Conservation (phyloP, 257 asterid genomes). For the Solanum phureja region DNA sequence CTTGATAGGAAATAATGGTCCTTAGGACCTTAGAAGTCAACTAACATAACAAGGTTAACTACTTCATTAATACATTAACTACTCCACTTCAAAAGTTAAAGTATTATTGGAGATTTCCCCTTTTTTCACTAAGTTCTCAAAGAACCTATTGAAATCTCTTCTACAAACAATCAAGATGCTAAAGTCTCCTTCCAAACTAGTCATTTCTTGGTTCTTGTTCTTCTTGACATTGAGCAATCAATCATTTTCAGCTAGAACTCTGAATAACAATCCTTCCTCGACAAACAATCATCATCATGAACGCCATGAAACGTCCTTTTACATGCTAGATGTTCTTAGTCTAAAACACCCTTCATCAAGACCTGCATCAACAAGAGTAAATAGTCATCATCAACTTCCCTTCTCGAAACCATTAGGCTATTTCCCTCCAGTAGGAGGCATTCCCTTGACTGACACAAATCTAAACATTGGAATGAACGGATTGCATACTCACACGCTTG, state of each 20-base stretch:
- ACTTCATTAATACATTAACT: background rate
- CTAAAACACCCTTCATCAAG: constrained; percentile 1
- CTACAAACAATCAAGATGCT: background rate
- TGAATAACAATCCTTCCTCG: background rate
- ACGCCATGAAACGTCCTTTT: constrained; percentile 1
- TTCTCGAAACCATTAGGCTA: constrained; percentile 23
- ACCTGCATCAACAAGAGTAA: constrained; percentile 1
- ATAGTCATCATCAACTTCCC: constrained; percentile 10
- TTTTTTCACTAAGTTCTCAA: background rate
- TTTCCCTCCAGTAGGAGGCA: constrained; percentile 13
- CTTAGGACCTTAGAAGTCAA: background rate
- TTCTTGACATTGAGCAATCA: constrained; percentile 2
- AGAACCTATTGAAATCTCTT: background rate
- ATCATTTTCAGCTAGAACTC: constrained; percentile 16
- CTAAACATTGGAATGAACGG: background rate
- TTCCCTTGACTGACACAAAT: background rate
- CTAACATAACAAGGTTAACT: background rate
- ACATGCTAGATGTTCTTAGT: constrained; percentile 14
- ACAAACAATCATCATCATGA: background rate
- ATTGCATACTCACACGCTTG: constrained; percentile 9
- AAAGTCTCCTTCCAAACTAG: background rate
- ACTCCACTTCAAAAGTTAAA: background rate
- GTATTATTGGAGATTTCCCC: background rate
- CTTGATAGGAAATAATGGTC: background rate
- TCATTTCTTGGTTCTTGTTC: constrained; percentile 1